Evolutionary conservation across 2,329 filamentous ascomycete genomes (phyloP).

Genomic region (Dactylellina drechsleri): DNA sequence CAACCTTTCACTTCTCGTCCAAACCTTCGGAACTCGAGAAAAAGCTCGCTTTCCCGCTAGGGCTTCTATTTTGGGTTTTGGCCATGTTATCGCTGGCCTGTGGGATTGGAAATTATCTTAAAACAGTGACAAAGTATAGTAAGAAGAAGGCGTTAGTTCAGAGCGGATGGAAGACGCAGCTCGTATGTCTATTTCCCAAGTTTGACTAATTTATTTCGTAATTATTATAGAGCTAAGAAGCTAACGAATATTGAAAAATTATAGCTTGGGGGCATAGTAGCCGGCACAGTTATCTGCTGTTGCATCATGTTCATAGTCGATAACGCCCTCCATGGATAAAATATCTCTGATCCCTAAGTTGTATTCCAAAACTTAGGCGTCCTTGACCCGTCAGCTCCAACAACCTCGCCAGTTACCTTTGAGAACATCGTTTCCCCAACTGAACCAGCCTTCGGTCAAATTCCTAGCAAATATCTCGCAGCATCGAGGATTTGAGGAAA

Average conservation of each 20-base stretch:
- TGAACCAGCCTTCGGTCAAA: conserved; percentile 79
- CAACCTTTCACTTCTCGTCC: conserved; percentile 89
- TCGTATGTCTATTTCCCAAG: conserved; percentile 64
- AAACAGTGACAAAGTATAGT: conserved; percentile 81
- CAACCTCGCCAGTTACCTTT: conserved; percentile 72
- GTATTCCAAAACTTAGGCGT: too few species aligned
- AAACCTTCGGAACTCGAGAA: conserved; percentile 76
- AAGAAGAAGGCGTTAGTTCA: conserved; percentile 84
- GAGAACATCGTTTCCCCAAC: conserved; percentile 79
- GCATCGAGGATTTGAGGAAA: conserved; percentile 64
- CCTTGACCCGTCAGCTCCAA: conserved; percentile 63
- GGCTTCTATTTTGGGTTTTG: conserved; percentile 86
- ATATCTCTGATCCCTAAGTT: neutral
- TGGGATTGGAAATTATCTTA: conserved; percentile 87
- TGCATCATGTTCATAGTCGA: conserved; percentile 50
- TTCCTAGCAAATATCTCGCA: conserved; percentile 82
- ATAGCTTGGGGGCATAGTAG: conserved; percentile 33
- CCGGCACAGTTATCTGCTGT: conserved; percentile 44
- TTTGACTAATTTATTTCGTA: too few species aligned
- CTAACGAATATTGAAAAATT: neutral
- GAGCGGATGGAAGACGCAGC: conserved; percentile 90
- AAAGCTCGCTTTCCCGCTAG: conserved; percentile 82
- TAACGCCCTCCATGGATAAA: conserved; percentile 30
- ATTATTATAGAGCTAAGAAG: neutral
- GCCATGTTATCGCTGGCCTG: conserved; percentile 78